Evolutionary conservation across 2,329 filamentous ascomycete genomes (phyloP).

Genomic region (Hymenotorrendiella dingleyae): DNA sequence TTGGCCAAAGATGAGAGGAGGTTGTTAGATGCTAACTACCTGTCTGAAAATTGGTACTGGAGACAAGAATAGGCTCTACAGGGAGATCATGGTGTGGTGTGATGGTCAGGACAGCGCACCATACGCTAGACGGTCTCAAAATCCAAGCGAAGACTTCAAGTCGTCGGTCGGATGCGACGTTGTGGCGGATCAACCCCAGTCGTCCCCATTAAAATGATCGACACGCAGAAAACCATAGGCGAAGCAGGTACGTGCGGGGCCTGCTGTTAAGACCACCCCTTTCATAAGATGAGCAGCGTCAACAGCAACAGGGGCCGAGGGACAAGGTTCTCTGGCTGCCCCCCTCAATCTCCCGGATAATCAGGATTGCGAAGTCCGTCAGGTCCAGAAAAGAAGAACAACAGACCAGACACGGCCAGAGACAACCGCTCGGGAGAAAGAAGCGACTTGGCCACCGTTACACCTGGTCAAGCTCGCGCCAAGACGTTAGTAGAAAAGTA

Average conservation of each 20-base stretch:
- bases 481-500: too few relatives aligned
- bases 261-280: slow-evolving; percentile 6
- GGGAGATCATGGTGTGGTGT: background rate
- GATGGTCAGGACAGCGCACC: slow-evolving; percentile 5
- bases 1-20: too few relatives aligned
- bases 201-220: slow-evolving; percentile 11
- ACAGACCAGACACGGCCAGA: background rate
- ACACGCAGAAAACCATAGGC: slow-evolving; percentile 10
- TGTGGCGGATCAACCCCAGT: slow-evolving; percentile 5
- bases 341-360: slow-evolving; percentile 19
- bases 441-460: too few relatives aligned
- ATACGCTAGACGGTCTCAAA: background rate
- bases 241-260: slow-evolving; percentile 10
- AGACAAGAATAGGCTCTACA: slow-evolving; percentile 4
- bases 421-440: background rate
- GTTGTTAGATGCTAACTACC: too few relatives aligned
- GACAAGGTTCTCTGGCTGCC: background rate
- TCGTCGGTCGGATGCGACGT: background rate
- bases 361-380: slow-evolving; percentile 10
- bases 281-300: slow-evolving; percentile 13
- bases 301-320: slow-evolving; percentile 4
- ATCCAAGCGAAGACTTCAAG: slow-evolving; percentile 2
- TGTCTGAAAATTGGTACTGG: too few relatives aligned
- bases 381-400: background rate
- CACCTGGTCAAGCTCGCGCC: too few relatives aligned